Conservation (phyloP, 805 yeast species). For the Suhomyces vadensis region DNA sequence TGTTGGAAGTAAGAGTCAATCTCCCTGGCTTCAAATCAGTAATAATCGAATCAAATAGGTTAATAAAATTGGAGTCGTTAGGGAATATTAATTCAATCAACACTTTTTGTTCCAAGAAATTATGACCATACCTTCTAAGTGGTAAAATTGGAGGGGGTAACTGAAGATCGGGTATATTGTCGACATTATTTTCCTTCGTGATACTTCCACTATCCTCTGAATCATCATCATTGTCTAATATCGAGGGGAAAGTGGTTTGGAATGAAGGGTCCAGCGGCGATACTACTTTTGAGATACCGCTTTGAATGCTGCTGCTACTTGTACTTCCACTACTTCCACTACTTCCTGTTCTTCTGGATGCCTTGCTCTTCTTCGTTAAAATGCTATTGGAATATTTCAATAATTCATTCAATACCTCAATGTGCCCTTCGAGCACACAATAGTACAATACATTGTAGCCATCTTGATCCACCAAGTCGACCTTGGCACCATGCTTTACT, state of each 20-base stretch:
- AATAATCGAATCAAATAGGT: constrained; percentile 40
- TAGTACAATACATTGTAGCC: constrained; percentile 80
- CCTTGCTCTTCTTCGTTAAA: background rate
- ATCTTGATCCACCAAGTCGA: constrained; percentile 71
- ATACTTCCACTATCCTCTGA: constrained; percentile 41
- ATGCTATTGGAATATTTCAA: constrained; percentile 38
- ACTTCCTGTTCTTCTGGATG: background rate
- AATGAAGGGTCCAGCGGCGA: background rate
- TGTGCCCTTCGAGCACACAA: constrained; percentile 93
- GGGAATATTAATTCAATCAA: constrained; percentile 76
- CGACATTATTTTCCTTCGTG: constrained; percentile 44
- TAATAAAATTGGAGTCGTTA: constrained; percentile 46
- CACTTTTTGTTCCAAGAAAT: constrained; percentile 86
- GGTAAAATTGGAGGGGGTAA: constrained; percentile 97
- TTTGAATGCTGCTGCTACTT: background rate
- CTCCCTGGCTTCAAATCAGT: constrained; percentile 67
- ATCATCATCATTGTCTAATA: constrained; percentile 30
- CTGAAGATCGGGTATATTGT: constrained; percentile 84
- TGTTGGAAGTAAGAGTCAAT: constrained; percentile 74
- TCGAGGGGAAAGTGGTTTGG: constrained; percentile 18
- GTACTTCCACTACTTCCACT: background rate
- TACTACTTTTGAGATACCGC: background rate
- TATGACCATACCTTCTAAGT: constrained; percentile 90
- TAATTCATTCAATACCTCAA: constrained; percentile 72
- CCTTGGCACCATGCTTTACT: constrained; percentile 71